phyloP scores from a whole-genome alignment of 352 stramenopile species.

The Pythium sp. region DNA sequence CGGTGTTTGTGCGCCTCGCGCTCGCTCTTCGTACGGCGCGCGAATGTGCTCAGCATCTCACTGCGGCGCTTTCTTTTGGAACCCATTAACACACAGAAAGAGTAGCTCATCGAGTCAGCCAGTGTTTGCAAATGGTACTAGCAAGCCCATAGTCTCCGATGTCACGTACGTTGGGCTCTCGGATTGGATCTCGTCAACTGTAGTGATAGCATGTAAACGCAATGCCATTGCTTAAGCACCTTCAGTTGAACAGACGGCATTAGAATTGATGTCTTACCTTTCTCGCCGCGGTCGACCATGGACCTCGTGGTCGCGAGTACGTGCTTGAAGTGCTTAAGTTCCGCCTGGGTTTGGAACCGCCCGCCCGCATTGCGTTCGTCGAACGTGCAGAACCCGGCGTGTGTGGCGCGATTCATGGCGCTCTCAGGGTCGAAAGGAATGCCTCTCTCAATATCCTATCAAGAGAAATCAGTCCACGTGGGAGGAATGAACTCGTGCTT shows the following conservation, averaged over 20 bases:
- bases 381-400: constrained; percentile 69
- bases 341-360: constrained; percentile 67
- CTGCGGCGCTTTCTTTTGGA: constrained; percentile 37
- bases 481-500: background rate
- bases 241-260: background rate
- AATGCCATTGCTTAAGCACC: background rate
- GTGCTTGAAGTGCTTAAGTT: constrained; percentile 77
- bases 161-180: constrained; percentile 43
- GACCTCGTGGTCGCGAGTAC: constrained; percentile 49
- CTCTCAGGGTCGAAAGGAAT: background rate
- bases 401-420: constrained; percentile 56
- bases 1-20: constrained; percentile 52
- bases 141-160: too few species aligned
- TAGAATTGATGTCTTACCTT: constrained; percentile 23
- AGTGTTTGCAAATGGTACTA: too few species aligned
- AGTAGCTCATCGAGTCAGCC: background rate
- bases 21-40: constrained; percentile 55
- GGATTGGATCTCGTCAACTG: constrained; percentile 39
- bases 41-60: constrained; percentile 53
- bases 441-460: background rate
- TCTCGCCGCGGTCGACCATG: constrained; percentile 54
- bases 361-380: constrained; percentile 77
- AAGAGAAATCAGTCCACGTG: background rate
- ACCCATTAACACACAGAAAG: background rate
- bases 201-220: background rate